Evolutionary conservation across 1,284 basidiomycete genomes (phyloP), one percentile per base, ranked within the genome.

Genomic region (Retiboletus flavoniger): DNA sequence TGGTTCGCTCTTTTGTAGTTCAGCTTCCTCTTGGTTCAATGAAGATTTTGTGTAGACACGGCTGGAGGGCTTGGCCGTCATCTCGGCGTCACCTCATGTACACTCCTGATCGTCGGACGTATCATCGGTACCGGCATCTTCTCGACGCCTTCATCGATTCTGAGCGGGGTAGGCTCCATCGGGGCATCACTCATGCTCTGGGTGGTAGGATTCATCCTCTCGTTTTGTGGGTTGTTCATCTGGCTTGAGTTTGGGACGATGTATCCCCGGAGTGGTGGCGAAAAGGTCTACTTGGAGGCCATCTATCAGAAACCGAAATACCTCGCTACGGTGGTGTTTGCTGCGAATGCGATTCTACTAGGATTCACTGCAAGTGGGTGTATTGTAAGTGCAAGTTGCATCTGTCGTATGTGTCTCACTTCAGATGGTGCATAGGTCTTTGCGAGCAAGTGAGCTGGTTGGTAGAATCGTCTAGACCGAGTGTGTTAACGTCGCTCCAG

Each of bases 121-220:
- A 78, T 84, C 48, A 81, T 84, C 46, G 84, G 84, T 0, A 83
- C 83, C 0, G 83, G 83, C 7, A 82, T 85, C 53, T 85, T 85
- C 67, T 82, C 83, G 1, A 84, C 83, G 0, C 81, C 83, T 0
- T 81, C 81, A 0, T 81, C 79, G 0, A 85, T 85, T 60, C 61
- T 83, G 29, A 65, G 60, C 0, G 74, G 77, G 0, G 77, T 80
- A 0, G 76, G 75, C 16, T 81, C 78, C 2, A 71, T 82, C 13
- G 82, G 81, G 7, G 78, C 80, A 2, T 80, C 78, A 0, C 68
- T 82, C 11, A 74, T 82, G 71, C 76, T 82, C 39, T 84, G 81
- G 82, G 76, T 81, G 3, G 74, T 81, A 32, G 82, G 81, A 1
- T 80, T 80, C 53, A 32, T 77, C 7, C 72, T 83, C 9, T 80